phyloP scores from a whole-genome alignment of 2,329 filamentous ascomycete species.

The Sarocladiaceae sp. region DNA sequence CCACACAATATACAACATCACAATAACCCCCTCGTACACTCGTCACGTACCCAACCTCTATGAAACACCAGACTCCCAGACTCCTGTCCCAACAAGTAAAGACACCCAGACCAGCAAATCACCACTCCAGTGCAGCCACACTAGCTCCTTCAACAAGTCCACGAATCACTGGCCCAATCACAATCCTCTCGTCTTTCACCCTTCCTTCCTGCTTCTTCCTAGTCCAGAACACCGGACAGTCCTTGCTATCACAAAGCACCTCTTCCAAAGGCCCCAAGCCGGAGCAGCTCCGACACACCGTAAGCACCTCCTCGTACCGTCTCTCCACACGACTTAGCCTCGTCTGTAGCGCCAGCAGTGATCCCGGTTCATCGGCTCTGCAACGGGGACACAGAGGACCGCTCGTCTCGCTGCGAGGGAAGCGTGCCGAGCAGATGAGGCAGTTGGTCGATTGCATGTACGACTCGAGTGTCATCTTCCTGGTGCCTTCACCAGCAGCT shows the following conservation, averaged over 20 bases:
- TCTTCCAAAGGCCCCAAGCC: slow-evolving; percentile 66
- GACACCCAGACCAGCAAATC: too few species aligned
- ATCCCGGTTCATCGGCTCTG: slow-evolving; percentile 43
- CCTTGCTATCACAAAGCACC: slow-evolving; percentile 81
- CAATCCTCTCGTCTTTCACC: slow-evolving; percentile 31
- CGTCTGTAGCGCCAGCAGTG: slow-evolving; percentile 57
- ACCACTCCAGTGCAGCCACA: slow-evolving; percentile 28
- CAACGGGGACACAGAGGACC: slow-evolving; percentile 53
- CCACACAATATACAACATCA: too few species aligned
- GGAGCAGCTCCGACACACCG: slow-evolving; percentile 75
- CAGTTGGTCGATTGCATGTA: slow-evolving; percentile 82
- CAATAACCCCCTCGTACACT: too few species aligned
- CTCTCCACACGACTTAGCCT: slow-evolving; percentile 58
- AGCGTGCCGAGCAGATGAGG: slow-evolving; percentile 54
- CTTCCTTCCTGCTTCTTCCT: slow-evolving; percentile 55
- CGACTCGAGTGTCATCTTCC: slow-evolving; percentile 77
- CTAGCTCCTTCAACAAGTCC: slow-evolving; percentile 22
- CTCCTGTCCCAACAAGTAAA: too few species aligned
- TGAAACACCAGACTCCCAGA: too few species aligned
- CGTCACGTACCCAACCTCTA: too few species aligned
- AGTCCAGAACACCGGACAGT: slow-evolving; percentile 89
- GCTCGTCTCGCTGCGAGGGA: slow-evolving; percentile 12
- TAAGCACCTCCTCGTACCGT: slow-evolving; percentile 56
- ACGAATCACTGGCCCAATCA: slow-evolving; percentile 25
- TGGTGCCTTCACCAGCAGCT: slow-evolving; percentile 22